These are phyloP conservation scores for Crithidia expoeki DNA, from an alignment of 208 protist genomes.

Conservation along the genomic window DNA sequence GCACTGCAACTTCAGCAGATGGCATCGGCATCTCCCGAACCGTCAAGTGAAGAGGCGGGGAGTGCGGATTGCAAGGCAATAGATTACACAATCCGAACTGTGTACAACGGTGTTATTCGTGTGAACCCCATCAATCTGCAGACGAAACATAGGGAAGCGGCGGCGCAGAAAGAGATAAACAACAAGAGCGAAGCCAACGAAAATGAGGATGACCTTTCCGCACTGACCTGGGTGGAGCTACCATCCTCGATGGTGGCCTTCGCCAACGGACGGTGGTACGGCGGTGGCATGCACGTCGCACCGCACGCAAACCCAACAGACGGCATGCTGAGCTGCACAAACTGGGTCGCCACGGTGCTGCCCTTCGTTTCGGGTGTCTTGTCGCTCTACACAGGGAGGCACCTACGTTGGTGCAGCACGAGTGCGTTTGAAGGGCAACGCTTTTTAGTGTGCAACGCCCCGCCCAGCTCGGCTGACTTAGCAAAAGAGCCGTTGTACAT, in stretches of 20 bases:
- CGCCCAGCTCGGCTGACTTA: not conserved
- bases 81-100: too few relatives aligned
- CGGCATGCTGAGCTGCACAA: slow-evolving; percentile 70
- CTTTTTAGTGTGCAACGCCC: slow-evolving; percentile 47
- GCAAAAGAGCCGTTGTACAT: slow-evolving; percentile 31
- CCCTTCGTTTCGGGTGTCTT: slow-evolving; percentile 50
- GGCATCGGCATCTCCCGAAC: not conserved
- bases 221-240: slow-evolving; percentile 61
- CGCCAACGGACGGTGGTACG: slow-evolving; percentile 83
- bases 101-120: too few relatives aligned
- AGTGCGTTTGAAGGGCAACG: slow-evolving; percentile 68
- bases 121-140: too few relatives aligned
- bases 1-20: not conserved
- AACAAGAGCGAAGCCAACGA: not conserved
- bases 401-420: slow-evolving; percentile 67
- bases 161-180: too few relatives aligned
- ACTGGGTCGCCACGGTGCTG: slow-evolving; percentile 62
- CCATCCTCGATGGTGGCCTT: slow-evolving; percentile 78
- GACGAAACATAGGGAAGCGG: too few relatives aligned
- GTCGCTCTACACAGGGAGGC: slow-evolving; percentile 74
- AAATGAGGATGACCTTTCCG: slow-evolving; percentile 6
- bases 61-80: too few relatives aligned
- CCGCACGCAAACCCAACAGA: slow-evolving; percentile 82
- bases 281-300: slow-evolving; percentile 75
- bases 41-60: not conserved